Evolutionary conservation across 345 rosid species (phyloP), one percentile per base, ranked within the genome.

Genomic region (Murraya koenigii): DNA sequence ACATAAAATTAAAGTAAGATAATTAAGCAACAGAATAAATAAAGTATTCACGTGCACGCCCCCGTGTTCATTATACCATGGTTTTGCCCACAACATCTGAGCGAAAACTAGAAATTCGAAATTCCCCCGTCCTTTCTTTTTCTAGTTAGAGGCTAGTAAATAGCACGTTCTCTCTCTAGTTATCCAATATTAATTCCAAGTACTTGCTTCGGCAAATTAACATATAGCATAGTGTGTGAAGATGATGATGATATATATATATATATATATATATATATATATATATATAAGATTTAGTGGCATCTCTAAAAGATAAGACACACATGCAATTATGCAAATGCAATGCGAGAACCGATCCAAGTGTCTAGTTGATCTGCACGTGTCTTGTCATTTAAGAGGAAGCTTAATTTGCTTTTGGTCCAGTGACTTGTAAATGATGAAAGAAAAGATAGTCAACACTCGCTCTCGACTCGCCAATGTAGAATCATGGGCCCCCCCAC

Each of bases 401-500:
- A 9, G 32, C 26, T 25, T 11, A 8, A 1, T 62, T 62, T 62
- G 66, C 36, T 30, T 14, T 5, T 25, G 33, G 13, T 22, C 6
- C 15, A 6, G 61, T 56, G 61, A 56, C 13, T n/a, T 8, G 28
- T 0, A 58, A n/a, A 23, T 58, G 26, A 22, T 8, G 49, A 28
- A 39, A 39, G 8, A n/a, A 35, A 22, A 14, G 33, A 3, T 54
- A 62, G 66, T 72, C 76, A 72, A 59, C 75, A 30, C 32, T 39
- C 32, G 0, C 15, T 36, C 76, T 58, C 44, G 22, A 62, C 22
- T 35, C 7, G 25, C 76, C 76, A 72, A 58, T 72, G 55, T 72
- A 13, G 66, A 72, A 2, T 44, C 39, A 8, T 20, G 77, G 77
- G 77, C 47, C 77, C 77, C 70, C 63, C 77, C 76, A 59, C 77